These are phyloP conservation scores for Umbelopsis isabellina DNA, from an alignment of 192 early-diverging fungal genomes.

Conservation along the genomic window DNA sequence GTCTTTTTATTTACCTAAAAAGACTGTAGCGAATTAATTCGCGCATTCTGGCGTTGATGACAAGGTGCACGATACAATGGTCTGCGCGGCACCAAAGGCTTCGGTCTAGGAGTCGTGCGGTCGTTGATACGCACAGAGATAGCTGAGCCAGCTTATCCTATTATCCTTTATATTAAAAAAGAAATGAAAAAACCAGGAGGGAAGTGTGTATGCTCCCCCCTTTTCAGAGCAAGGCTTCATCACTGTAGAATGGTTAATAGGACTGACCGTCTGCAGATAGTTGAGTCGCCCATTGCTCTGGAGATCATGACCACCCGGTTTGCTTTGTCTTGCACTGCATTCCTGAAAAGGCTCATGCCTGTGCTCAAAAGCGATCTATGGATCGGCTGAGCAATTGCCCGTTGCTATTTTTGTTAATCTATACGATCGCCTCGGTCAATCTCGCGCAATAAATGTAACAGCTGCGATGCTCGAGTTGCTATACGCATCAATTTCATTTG, in stretches of 20 bases:
- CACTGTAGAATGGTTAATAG: not conserved
- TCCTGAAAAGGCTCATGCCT: too few species aligned
- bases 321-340: too few species aligned
- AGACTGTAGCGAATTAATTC: slow-evolving; percentile 24
- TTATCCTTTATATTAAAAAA: not conserved
- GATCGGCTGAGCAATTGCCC: too few species aligned
- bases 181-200: slow-evolving; percentile 1
- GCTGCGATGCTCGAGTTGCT: too few species aligned
- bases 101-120: not conserved
- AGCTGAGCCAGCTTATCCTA: slow-evolving; percentile 15
- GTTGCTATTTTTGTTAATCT: too few species aligned
- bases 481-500: too few species aligned
- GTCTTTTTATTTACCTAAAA: slow-evolving; percentile 23
- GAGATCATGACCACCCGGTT: too few species aligned
- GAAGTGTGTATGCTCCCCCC: not conserved
- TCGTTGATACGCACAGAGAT: slow-evolving; percentile 23
- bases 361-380: too few species aligned
- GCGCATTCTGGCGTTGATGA: slow-evolving; percentile 24
- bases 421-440: too few species aligned
- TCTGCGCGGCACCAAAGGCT: not conserved
- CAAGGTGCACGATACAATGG: slow-evolving; percentile 21
- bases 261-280: too few species aligned
- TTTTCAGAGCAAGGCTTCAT: not conserved
- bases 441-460: too few species aligned
- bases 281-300: too few species aligned